Base-by-base conservation (phyloP, 192 early-diverging fungal species). In the Linnemannia elongata region DNA sequence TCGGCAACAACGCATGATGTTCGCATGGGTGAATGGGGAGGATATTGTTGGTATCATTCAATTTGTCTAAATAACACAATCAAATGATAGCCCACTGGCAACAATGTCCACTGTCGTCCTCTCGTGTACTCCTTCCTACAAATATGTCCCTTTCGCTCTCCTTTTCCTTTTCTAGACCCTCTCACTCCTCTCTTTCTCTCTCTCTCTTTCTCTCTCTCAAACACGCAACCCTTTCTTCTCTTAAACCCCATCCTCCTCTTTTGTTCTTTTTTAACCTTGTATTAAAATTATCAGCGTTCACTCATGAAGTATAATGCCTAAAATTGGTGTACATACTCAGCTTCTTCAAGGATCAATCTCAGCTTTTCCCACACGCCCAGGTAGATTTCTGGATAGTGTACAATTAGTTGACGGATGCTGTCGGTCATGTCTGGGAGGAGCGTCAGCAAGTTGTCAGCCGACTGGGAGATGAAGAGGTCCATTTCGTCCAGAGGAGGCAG, bases 391-490 rank as follows among this genome's bases (percentile, higher is more conserved):
- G 82, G 82, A 47, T 84, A 84, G 36, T 79, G 82, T 0, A 71
- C 20, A 52, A 84, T n/a, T 6, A 84, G 75, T 33, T 79, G 72
- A 4, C 52, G 82, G 33, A 84, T 79, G 42, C 77, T 84, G 9
- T 84, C 82, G 27, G 74, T 79, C 77, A 84, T 84, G 39, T 84
- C 82, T 17, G 82, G 82, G 9, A 84, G 68, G 18, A 84, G 63
- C 22, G 82, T 79, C 38, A 79, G 15, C 4, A 84, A 27, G 18
- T 84, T 84, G 39, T 84, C 71, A 20, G 82, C 72, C 30, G 82
- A 84, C 49, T 84, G 82, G 10, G 77, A 79, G 24, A 84, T 55
- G 39, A 84, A 84, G 2, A 79, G 63, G 30, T 84, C 82, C 82
- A 84, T 84, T 35, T 84, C 74, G 10, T 84, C 82, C 7, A 84